Base-by-base conservation (phyloP, 768 basidiomycete genomes). In the Mycena alexandri region DNA sequence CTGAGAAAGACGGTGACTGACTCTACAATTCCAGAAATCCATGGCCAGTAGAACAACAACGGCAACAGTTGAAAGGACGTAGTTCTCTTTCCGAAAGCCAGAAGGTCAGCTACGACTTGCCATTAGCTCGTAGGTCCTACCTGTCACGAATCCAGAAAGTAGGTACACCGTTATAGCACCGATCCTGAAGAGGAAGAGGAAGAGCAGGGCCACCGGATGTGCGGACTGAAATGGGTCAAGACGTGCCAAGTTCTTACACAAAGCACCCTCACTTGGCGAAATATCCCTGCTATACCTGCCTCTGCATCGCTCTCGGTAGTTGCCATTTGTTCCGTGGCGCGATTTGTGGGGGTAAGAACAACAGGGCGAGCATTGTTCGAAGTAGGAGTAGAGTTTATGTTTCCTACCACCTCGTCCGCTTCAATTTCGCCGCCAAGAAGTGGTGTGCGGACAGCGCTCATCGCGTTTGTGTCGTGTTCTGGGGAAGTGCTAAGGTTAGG, bases 11-110 rank as follows among this genome's bases (percentile, higher is more conserved):
- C 33, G 66, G 29, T 29, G 29, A 29, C 88, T 67, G 74, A 95
- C 94, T 77, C 96, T 84, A 71, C 94, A 95, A 73, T 97, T 98
- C 98, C 97, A 99, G 78, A 99, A 99, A 80, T 99, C 98, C 88
- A 97, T 92, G 0, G 96, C 93, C 25, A 99, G 87, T 17, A 99
- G 83, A 2, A 98, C 90, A 22, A 99, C 98, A 0, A 99, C 97
- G 11, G 88, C 79, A 5, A 99, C 96, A 25, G 96, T 97, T 51
- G 95, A 95, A 68, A 99, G 85, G 22, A 99, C 96, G 79, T 96
- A 99, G 76, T 96, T 93, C 72, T 89, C 81, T 43, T 94, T 94
- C 14, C 11, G 38, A 38, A 38, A 5, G 76, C 94, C 91, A 16
- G 13, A 24, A 34, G 8, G 34, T 66, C 50, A 60, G 66, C n/a